Evolutionary conservation across 169 alveolate species (phyloP).

Genomic region (Perkinsus marinus): DNA sequence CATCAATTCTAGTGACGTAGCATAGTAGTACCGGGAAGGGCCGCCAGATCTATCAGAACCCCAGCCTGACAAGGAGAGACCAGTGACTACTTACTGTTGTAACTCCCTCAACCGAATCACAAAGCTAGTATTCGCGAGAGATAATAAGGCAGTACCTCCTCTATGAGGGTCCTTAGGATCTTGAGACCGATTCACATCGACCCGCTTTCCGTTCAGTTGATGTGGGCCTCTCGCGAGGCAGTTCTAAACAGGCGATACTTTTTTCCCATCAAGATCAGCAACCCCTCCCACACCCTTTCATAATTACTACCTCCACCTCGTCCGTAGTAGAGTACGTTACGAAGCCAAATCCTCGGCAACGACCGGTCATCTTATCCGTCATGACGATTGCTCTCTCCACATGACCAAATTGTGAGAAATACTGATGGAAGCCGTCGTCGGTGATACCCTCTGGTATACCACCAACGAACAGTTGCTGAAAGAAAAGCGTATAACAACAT

Average conservation of each 20-base stretch:
- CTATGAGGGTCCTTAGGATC: background rate
- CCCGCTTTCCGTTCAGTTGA: slow-evolving; percentile 10
- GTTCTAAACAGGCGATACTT: slow-evolving; percentile 7
- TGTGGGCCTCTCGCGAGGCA: background rate
- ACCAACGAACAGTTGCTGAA: background rate
- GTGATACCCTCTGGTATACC: background rate
- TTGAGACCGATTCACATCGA: background rate
- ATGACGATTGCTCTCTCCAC: slow-evolving; percentile 51
- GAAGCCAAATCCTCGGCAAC: slow-evolving; percentile 63
- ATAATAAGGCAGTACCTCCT: background rate
- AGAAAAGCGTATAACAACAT: background rate
- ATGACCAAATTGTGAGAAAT: slow-evolving; percentile 36
- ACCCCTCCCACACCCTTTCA: no score
- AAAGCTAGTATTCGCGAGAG: no score
- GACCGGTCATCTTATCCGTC: slow-evolving; percentile 50
- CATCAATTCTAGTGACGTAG: background rate
- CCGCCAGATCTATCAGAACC: background rate
- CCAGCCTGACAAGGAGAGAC: background rate
- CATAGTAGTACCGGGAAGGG: background rate
- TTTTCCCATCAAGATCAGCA: slow-evolving; percentile 42
- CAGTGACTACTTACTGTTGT: background rate
- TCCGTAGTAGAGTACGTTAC: slow-evolving; percentile 36
- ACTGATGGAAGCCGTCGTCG: background rate
- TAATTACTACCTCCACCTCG: slow-evolving; percentile 16
- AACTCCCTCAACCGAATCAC: no score